Evolutionary conservation across 2,329 filamentous ascomycete genomes (phyloP).

Genomic region (Penicillium sclerotigenum): DNA sequence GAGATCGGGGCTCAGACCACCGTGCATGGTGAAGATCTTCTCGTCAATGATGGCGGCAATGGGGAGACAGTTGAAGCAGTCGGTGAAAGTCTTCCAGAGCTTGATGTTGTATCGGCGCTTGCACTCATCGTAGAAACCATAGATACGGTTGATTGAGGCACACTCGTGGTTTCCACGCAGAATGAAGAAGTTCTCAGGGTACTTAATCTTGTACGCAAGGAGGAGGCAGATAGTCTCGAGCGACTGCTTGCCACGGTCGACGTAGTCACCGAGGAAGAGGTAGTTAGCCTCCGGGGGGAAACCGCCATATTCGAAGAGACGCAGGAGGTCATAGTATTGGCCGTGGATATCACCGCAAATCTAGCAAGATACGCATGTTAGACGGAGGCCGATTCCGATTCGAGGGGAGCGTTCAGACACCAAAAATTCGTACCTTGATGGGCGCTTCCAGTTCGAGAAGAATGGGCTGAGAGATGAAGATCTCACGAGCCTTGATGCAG

Average conservation of each 20-base stretch:
- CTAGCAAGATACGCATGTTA: constrained; percentile 49
- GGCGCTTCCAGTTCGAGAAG: constrained; percentile 95
- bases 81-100: constrained; percentile 99
- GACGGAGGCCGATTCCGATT: background rate
- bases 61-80: constrained; percentile 98
- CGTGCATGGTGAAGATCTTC: constrained; percentile 99
- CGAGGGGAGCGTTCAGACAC: background rate
- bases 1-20: constrained; percentile 90
- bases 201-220: constrained; percentile 99
- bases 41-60: constrained; percentile 99
- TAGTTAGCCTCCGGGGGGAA: constrained; percentile 99
- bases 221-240: constrained; percentile 97
- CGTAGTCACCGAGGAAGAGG: constrained; percentile 98
- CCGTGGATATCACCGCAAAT: constrained; percentile 99
- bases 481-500: constrained; percentile 97
- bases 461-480: constrained; percentile 99
- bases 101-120: constrained; percentile 99
- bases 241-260: constrained; percentile 98
- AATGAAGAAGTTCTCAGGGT: constrained; percentile 99
- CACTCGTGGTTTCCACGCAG: constrained; percentile 98
- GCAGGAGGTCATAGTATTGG: constrained; percentile 96
- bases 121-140: constrained; percentile 99
- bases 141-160: constrained; percentile 97
- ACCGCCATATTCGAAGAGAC: constrained; percentile 96
- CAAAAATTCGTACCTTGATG: constrained; percentile 72